Evolutionary conservation across 2,329 filamentous ascomycete species (phyloP), one percentile per base, ranked within the genome.

Genomic region (Trichoderma hamatum): DNA sequence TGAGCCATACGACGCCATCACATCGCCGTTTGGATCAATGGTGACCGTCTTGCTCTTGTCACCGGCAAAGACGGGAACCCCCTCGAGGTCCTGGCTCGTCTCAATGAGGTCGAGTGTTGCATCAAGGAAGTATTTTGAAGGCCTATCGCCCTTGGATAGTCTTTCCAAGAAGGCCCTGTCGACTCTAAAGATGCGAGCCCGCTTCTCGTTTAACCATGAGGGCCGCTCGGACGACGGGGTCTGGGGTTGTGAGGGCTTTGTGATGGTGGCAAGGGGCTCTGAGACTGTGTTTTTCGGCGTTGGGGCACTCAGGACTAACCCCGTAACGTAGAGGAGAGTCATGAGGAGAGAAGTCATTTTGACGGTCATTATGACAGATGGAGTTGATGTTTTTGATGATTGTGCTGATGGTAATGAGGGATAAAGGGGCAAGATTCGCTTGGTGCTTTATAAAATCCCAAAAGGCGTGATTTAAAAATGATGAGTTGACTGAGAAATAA

Each of bases 21-120:
- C 5, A 1, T 74, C 70, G 49, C 70, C 72, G n/a, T 73, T 71
- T 55, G 62, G 28, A 24, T 75, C 71, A 14, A 69, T 51, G 46
- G 72, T 70, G 67, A 69, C 70, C 30, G 55, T 59, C 9, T 58
- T 60, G 24, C 60, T 66, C 10, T 63, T 55, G 49, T 58, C 55
- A 32, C 32, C n/a, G 14, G 68, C 26, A 49, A 71, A 73, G 60
- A 73, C 72, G 14, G 72, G 72, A 1, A 72, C 63, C 3, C 52
- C 30, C 16, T 59, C 39, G n/a, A 59, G 13, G 21, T 67, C 63
- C 16, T 34, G 43, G 30, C 54, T 54, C n/a, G 70, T 60, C 16
- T 64, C 66, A n/a, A 72, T 21, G 14, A 68, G 36, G 3, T 62
- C 68, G 43, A 72, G 55, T n/a, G 69, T 68, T 24, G 64, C 46